Percentiles rank a stretch among this genome's conserved stretches.
These are phyloP conservation scores for Aspergillus intermedius DNA, from an alignment of 2,329 filamentous ascomycete genomes.

Conservation along the genomic window DNA sequence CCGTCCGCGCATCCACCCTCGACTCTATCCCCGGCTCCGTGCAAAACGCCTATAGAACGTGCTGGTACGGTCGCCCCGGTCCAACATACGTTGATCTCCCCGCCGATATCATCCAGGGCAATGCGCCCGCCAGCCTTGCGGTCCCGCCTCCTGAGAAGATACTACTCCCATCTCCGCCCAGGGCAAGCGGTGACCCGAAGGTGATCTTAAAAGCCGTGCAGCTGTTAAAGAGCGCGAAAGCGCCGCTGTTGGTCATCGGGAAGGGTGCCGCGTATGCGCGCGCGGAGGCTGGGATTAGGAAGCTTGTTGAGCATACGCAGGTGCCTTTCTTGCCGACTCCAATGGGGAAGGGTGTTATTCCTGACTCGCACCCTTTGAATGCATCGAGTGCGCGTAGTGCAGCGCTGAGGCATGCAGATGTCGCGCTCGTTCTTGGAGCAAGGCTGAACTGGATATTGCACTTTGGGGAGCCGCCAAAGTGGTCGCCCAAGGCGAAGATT, in stretches of 20 bases:
- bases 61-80: conserved; percentile 51
- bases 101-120: conserved; percentile 49
- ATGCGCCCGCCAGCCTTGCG: conserved; percentile 13
- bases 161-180: conserved; percentile 35
- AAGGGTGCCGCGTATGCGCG: conserved; percentile 52
- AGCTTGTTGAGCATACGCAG: conserved; percentile 42
- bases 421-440: conserved; percentile 50
- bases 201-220: conserved; percentile 37
- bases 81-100: conserved; percentile 51
- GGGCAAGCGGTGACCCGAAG: conserved; percentile 39
- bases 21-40: conserved; percentile 45
- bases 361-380: conserved; percentile 50
- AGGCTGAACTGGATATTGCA: conserved; percentile 55
- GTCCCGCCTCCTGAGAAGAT: conserved; percentile 23
- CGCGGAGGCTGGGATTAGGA: conserved; percentile 42
- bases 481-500: conserved; percentile 44
- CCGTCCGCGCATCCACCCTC: conserved; percentile 40
- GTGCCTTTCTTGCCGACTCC: conserved; percentile 54
- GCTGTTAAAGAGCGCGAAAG: conserved; percentile 43
- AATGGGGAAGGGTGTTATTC: conserved; percentile 54
- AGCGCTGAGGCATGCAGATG: conserved; percentile 49
- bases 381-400: conserved; percentile 49
- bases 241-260: conserved; percentile 49
- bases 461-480: conserved; percentile 51
- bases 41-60: conserved; percentile 46